Percentiles rank a stretch among this genome's conserved stretches.
Evolutionary conservation across 2,329 filamentous ascomycete genomes (phyloP).

Genomic region (Ceratocystis variospora): DNA sequence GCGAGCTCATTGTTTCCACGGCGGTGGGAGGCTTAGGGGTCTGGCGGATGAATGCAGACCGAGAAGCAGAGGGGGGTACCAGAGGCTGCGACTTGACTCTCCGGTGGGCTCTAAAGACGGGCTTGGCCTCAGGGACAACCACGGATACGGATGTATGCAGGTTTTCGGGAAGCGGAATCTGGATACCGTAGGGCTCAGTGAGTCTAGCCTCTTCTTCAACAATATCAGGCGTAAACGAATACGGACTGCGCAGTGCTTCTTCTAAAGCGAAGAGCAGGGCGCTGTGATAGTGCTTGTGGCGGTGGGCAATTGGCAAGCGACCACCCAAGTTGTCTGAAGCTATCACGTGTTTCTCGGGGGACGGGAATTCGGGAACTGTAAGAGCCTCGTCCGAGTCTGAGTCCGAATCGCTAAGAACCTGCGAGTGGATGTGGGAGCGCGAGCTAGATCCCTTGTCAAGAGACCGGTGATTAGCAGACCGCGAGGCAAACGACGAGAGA

Average conservation of each 20-base stretch:
- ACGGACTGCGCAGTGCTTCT: slow-evolving; percentile 71
- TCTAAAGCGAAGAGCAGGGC: slow-evolving; percentile 88
- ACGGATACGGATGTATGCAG: slow-evolving; percentile 32
- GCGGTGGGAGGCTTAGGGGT: background rate
- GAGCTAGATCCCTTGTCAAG: slow-evolving; percentile 25
- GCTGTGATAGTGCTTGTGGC: slow-evolving; percentile 73
- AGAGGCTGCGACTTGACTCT: slow-evolving; percentile 15
- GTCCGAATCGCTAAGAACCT: slow-evolving; percentile 35
- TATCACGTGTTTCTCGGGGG: slow-evolving; percentile 18
- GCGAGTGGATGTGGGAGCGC: slow-evolving; percentile 30
- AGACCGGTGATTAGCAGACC: slow-evolving; percentile 22
- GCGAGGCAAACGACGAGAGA: slow-evolving; percentile 19
- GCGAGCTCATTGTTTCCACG: slow-evolving; percentile 12
- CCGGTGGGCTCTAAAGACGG: slow-evolving; percentile 11
- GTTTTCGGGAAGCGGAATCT: slow-evolving; percentile 33
- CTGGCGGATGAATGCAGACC: slow-evolving; percentile 2
- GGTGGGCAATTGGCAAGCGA: slow-evolving; percentile 36
- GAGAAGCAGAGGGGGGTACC: slow-evolving; percentile 9
- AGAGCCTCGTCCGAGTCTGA: slow-evolving; percentile 23
- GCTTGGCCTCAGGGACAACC: slow-evolving; percentile 29
- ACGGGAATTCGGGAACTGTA: slow-evolving; percentile 26
- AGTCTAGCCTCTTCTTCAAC: slow-evolving; percentile 84
- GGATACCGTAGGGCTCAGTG: slow-evolving; percentile 62
- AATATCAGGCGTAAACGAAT: slow-evolving; percentile 69
- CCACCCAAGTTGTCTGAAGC: slow-evolving; percentile 10